A percentile compares a stretch with the other conserved stretches of the same genome.
phyloP scores from a whole-genome alignment of 2,329 filamentous ascomycete species.

The Cercospora sesami region DNA sequence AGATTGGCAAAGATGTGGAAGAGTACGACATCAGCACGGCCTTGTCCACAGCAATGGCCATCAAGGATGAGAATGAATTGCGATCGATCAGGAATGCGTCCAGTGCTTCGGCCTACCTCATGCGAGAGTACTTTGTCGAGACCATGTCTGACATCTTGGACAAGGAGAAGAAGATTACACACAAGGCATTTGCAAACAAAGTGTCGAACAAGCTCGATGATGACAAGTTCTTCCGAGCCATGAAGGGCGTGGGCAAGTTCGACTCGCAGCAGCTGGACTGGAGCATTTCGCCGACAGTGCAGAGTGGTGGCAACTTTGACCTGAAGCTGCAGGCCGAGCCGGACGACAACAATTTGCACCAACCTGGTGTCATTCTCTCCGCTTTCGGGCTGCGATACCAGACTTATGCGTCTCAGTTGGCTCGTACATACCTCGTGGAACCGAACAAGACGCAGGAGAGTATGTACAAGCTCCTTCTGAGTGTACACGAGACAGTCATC shows the following conservation, averaged over 20 bases:
- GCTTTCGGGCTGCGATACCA: conserved; percentile 92
- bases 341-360: conserved; percentile 75
- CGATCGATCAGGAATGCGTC: conserved; percentile 92
- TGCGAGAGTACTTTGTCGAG: conserved; percentile 96
- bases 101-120: conserved; percentile 87
- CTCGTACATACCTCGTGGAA: conserved; percentile 92
- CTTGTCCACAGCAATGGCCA: conserved; percentile 80
- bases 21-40: conserved; percentile 83
- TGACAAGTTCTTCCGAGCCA: conserved; percentile 85
- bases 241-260: conserved; percentile 81
- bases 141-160: conserved; percentile 97
- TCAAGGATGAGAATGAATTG: conserved; percentile 94
- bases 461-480: conserved; percentile 85
- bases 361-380: conserved; percentile 85
- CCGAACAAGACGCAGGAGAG: conserved; percentile 94
- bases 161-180: conserved; percentile 94
- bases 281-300: conserved; percentile 85
- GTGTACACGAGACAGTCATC: conserved; percentile 83
- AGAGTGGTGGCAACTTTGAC: conserved; percentile 90
- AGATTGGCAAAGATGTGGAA: conserved; percentile 80
- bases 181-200: conserved; percentile 80
- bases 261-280: conserved; percentile 89
- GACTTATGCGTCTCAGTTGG: conserved; percentile 90
- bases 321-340: conserved; percentile 75
- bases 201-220: conserved; percentile 92